A percentile compares a stretch with the other conserved stretches of the same genome.
These are phyloP conservation scores for Lactifluus piperatus DNA, from an alignment of 768 basidiomycete species.

Conservation along the genomic window DNA sequence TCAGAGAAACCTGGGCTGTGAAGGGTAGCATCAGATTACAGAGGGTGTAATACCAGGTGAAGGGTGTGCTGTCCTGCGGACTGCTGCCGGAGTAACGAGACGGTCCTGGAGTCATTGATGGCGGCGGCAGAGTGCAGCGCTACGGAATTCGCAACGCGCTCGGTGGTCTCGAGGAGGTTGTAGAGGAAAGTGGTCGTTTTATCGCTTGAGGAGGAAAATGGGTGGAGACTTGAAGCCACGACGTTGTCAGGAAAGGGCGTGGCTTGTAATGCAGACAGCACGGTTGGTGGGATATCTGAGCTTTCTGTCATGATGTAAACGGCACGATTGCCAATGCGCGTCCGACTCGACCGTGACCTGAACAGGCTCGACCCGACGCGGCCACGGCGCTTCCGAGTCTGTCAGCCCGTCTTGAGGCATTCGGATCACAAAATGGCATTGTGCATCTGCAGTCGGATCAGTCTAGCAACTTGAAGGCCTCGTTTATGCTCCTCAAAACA, in stretches of 20 bases:
- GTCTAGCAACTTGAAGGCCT: too few species aligned
- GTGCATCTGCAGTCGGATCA: too few species aligned
- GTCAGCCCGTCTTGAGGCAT: too few species aligned
- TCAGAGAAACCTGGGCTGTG: neutral
- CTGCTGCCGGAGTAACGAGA: slow-evolving; percentile 16
- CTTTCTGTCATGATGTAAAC: slow-evolving; percentile 14
- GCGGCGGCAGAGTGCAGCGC: slow-evolving; percentile 8
- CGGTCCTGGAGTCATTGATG: slow-evolving; percentile 15
- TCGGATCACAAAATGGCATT: too few species aligned
- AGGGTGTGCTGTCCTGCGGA: slow-evolving; percentile 9
- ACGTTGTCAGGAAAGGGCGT: neutral
- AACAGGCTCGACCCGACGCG: too few species aligned
- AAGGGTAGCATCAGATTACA: neutral
- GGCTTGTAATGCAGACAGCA: slow-evolving; percentile 11
- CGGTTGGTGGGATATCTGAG: neutral
- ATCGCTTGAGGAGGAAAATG: slow-evolving; percentile 11
- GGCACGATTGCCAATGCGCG: too few species aligned
- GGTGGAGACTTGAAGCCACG: neutral
- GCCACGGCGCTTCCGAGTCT: neutral
- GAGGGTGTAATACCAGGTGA: slow-evolving; percentile 6
- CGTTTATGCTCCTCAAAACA: too few species aligned
- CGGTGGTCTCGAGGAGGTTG: slow-evolving; percentile 9
- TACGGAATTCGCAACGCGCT: slow-evolving; percentile 2
- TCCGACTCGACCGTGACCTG: too few species aligned
- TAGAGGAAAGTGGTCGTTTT: slow-evolving; percentile 9